phyloP scores from a whole-genome alignment of 1,139 yeast species.

The Kurtzmaniella natalensis region DNA sequence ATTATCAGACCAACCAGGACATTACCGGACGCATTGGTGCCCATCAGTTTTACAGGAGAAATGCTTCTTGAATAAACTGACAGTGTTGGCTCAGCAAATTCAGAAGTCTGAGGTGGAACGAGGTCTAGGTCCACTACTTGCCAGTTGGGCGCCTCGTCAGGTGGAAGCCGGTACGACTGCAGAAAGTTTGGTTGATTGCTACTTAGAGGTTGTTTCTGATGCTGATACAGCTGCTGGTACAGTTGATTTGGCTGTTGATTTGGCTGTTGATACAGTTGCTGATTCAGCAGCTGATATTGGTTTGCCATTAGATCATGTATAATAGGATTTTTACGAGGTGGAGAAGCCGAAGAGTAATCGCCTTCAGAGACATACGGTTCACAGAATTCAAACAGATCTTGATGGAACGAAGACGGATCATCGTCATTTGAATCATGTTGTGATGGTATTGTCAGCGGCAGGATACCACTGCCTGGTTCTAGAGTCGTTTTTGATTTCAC shows the following conservation, averaged over 20 bases:
- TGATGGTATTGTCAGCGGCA: too few relatives aligned
- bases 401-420: too few relatives aligned
- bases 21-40: constrained; percentile 13
- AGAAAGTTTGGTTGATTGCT: too few relatives aligned
- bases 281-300: too few relatives aligned
- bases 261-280: neutral
- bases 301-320: neutral
- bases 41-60: constrained; percentile 9
- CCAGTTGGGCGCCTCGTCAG: too few relatives aligned
- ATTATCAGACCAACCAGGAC: constrained; percentile 24
- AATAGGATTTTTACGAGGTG: neutral
- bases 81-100: neutral
- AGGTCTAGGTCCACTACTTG: neutral
- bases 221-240: neutral
- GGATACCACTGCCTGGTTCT: too few relatives aligned
- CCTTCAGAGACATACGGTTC: constrained; percentile 10
- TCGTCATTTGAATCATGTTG: too few relatives aligned
- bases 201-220: too few relatives aligned
- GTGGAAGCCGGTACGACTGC: too few relatives aligned
- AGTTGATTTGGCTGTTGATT: neutral
- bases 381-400: constrained; percentile 1
- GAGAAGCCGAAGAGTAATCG: neutral
- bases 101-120: neutral
- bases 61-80: constrained; percentile 1
- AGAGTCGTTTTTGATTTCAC: too few relatives aligned